Evolutionary conservation across 768 basidiomycete species (phyloP).

Genomic region (Daedaleopsis sinensis): DNA sequence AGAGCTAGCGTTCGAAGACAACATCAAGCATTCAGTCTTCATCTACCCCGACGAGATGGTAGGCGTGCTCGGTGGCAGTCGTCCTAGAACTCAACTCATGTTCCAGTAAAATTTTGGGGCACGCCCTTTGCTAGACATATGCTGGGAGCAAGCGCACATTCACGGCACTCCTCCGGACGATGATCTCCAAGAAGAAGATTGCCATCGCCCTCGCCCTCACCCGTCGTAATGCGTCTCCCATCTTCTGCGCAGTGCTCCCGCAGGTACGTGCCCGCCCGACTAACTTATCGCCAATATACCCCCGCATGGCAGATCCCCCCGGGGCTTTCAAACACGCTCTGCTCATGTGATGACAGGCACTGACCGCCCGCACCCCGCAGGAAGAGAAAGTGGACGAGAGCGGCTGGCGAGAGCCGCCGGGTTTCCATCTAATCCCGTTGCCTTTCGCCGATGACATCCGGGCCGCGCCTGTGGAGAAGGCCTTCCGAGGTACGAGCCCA

Average conservation of each 20-base stretch:
- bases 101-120: background rate
- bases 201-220: constrained; percentile 74
- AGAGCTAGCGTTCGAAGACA: constrained; percentile 82
- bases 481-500: constrained; percentile 54
- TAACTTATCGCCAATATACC: constrained; percentile 15
- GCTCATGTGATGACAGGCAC: constrained; percentile 4
- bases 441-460: constrained; percentile 96
- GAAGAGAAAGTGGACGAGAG: constrained; percentile 70
- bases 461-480: constrained; percentile 68
- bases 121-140: constrained; percentile 54
- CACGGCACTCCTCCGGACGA: constrained; percentile 80
- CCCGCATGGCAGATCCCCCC: constrained; percentile 6
- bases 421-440: constrained; percentile 91
- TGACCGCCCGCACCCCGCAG: constrained; percentile 38
- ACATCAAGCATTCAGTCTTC: constrained; percentile 89
- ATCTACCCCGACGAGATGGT: constrained; percentile 93
- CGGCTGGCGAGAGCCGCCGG: constrained; percentile 83
- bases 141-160: constrained; percentile 94
- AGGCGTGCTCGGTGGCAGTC: constrained; percentile 20
- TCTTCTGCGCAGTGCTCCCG: constrained; percentile 84
- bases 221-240: constrained; percentile 72
- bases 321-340: background rate
- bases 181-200: constrained; percentile 80
- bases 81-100: background rate
- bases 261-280: constrained; percentile 53